phyloP scores from a whole-genome alignment of 192 early-diverging fungal species.

The Kappamyces sp. region DNA sequence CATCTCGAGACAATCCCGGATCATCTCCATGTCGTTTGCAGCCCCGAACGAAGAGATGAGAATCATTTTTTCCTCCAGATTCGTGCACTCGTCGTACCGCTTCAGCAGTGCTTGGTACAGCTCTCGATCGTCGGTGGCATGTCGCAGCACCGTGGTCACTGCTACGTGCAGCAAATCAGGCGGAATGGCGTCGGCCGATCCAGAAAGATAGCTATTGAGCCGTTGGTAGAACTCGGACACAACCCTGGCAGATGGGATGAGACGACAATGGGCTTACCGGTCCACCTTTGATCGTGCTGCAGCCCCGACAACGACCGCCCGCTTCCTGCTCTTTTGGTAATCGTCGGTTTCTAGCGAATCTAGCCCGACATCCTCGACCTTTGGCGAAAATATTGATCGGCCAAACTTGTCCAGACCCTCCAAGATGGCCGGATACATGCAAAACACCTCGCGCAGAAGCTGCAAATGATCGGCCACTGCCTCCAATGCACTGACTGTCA shows the following conservation, averaged over 20 bases:
- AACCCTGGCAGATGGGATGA: constrained; percentile 16
- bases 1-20: too few relatives aligned
- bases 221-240: constrained; percentile 63
- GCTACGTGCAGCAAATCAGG: constrained; percentile 58
- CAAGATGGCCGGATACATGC: constrained; percentile 53
- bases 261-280: too few relatives aligned
- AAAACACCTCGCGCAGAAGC: constrained; percentile 60
- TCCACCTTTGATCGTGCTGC: constrained; percentile 52
- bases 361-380: constrained; percentile 72
- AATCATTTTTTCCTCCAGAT: constrained; percentile 12
- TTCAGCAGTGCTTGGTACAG: constrained; percentile 31
- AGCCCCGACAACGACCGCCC: constrained; percentile 71
- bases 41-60: too few relatives aligned
- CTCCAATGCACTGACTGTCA: constrained; percentile 49
- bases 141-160: constrained; percentile 59
- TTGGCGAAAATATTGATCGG: constrained; percentile 66
- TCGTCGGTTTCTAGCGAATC: constrained; percentile 68
- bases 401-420: constrained; percentile 63
- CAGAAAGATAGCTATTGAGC: constrained; percentile 55
- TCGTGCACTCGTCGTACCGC: constrained; percentile 26
- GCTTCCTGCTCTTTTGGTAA: constrained; percentile 66
- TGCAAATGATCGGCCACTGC: constrained; percentile 42
- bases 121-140: constrained; percentile 16
- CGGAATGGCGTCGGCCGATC: constrained; percentile 56
- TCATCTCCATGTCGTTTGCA: too few relatives aligned